Evolutionary conservation across 495 filamentous ascomycete genomes (phyloP).

Genomic region (Neurospora pannonica): DNA sequence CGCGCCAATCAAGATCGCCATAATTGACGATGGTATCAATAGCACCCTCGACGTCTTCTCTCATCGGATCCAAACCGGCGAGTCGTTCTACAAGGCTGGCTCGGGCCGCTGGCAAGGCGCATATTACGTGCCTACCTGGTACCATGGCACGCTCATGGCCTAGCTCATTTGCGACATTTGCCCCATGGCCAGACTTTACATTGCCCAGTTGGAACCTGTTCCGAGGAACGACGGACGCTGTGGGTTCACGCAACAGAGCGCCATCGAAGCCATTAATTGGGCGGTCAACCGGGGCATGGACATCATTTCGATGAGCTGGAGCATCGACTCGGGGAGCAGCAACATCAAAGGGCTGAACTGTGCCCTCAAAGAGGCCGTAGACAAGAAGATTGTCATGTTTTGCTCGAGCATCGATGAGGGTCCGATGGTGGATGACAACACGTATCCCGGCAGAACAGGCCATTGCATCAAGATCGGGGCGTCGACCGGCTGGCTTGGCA

Average conservation of each 20-base stretch:
- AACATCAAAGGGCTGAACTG: neutral
- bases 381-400: constrained; percentile 6
- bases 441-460: neutral
- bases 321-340: neutral
- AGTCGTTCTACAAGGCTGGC: constrained; percentile 4
- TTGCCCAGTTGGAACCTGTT: constrained; percentile 10
- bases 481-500: constrained; percentile 3
- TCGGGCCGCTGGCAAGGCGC: neutral
- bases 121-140: constrained; percentile 9
- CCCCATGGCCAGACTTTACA: constrained; percentile 12
- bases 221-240: neutral
- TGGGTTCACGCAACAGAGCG: neutral
- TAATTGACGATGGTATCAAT: constrained; percentile 15
- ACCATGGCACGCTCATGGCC: constrained; percentile 22
- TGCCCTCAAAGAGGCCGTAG: neutral
- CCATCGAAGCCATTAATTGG: constrained; percentile 17
- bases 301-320: constrained; percentile 28
- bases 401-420: constrained; percentile 9
- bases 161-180: constrained; percentile 12
- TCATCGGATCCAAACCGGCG: neutral
- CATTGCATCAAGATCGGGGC: neutral
- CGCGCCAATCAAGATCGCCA: constrained; percentile 13
- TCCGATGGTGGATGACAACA: neutral
- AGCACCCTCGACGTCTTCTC: neutral
- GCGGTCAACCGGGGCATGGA: constrained; percentile 15